phyloP scores from a whole-genome alignment of 169 alveolate species.

The Plasmodium knowlesi region DNA sequence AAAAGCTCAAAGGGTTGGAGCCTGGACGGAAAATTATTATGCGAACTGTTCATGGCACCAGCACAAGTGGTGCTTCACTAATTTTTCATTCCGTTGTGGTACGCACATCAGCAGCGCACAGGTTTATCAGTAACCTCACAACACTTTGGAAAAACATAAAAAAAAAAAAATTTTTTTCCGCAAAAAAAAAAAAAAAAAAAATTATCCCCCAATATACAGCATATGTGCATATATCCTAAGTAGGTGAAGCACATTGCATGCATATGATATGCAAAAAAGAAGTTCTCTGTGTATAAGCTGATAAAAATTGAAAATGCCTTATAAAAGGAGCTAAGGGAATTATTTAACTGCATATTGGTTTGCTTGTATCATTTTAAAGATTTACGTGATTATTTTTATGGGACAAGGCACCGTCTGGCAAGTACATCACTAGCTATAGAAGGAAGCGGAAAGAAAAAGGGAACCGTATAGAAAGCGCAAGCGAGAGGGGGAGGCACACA shows the following conservation, averaged over 20 bases:
- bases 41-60: not conserved
- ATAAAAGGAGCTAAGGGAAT: not conserved
- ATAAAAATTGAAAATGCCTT: conserved; percentile 10
- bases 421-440: not conserved
- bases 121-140: not conserved
- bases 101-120: not conserved
- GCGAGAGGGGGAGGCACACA: not conserved
- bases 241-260: conserved; percentile 1
- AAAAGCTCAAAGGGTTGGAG: not conserved
- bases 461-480: not conserved
- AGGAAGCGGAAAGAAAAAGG: not conserved
- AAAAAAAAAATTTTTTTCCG: not conserved
- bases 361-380: not conserved
- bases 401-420: not conserved
- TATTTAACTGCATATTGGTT: not conserved
- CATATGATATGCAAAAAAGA: not conserved
- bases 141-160: not conserved
- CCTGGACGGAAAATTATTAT: not conserved
- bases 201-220: not conserved
- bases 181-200: not conserved
- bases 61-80: not conserved
- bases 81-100: not conserved
- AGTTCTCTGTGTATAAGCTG: not conserved
- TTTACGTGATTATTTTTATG: conserved; percentile 14
- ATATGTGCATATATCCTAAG: not conserved